Conservation (phyloP, 148 eudicot species). For the Gaultheria prostrata region DNA sequence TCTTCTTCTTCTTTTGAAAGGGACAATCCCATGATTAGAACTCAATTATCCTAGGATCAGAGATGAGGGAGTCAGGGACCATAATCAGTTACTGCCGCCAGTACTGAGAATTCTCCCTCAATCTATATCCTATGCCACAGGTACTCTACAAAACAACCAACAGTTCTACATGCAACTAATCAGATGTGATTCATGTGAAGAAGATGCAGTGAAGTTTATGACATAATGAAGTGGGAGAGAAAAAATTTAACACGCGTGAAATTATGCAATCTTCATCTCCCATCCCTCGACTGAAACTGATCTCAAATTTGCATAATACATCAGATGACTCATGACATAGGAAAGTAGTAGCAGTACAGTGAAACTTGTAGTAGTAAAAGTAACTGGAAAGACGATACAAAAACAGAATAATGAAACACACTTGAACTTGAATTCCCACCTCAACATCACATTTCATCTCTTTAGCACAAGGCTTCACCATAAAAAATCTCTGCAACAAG, state of each 20-base stretch:
- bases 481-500: slow-evolving; percentile 79
- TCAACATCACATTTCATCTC: slow-evolving; percentile 98
- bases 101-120: background rate
- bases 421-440: slow-evolving; percentile 41
- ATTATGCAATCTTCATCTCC: background rate
- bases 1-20: too few species aligned
- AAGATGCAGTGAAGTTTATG: background rate
- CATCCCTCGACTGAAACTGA: background rate
- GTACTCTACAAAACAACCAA: background rate
- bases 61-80: background rate
- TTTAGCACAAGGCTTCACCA: slow-evolving; percentile 98
- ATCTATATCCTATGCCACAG: background rate
- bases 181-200: background rate
- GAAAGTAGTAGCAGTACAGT: background rate
- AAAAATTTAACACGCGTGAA: background rate
- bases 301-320: background rate
- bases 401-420: background rate
- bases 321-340: background rate
- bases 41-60: background rate
- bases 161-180: background rate
- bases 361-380: background rate
- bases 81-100: background rate
- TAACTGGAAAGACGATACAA: background rate
- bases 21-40: background rate
- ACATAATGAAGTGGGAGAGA: background rate